phyloP scores from a whole-genome alignment of 2,329 filamentous ascomycete species.

The Colletotrichum noveboracense region DNA sequence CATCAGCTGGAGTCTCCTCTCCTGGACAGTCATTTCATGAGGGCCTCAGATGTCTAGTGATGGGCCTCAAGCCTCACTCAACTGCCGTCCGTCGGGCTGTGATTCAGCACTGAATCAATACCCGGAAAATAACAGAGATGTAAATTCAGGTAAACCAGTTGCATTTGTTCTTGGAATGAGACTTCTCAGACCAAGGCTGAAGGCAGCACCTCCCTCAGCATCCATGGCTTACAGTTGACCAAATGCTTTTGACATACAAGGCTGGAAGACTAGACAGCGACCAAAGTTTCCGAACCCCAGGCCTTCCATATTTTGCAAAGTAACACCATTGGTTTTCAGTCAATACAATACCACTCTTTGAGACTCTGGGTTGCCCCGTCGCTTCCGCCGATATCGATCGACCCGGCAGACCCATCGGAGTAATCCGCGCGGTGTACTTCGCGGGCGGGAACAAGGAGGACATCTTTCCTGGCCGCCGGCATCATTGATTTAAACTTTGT shows the following conservation, averaged over 20 bases:
- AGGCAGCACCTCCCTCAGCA: neutral
- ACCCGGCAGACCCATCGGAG: neutral
- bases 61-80: neutral
- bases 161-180: neutral
- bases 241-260: too few relatives aligned
- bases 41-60: fast-evolving
- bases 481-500: neutral
- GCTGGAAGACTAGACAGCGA: neutral
- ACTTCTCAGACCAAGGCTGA: neutral
- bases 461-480: neutral
- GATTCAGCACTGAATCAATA: neutral
- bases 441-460: neutral
- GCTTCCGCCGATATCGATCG: neutral
- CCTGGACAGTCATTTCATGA: fast-evolving
- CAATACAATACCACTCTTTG: neutral
- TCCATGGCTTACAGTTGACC: too few relatives aligned
- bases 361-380: neutral
- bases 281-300: neutral
- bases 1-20: neutral
- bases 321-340: neutral
- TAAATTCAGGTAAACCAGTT: neutral
- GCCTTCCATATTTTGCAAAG: neutral
- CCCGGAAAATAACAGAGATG: neutral
- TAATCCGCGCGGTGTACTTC: neutral
- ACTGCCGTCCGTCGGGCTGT: neutral